Evolutionary conservation across 495 filamentous ascomycete genomes (phyloP).

Genomic region (Penicillium lividum): DNA sequence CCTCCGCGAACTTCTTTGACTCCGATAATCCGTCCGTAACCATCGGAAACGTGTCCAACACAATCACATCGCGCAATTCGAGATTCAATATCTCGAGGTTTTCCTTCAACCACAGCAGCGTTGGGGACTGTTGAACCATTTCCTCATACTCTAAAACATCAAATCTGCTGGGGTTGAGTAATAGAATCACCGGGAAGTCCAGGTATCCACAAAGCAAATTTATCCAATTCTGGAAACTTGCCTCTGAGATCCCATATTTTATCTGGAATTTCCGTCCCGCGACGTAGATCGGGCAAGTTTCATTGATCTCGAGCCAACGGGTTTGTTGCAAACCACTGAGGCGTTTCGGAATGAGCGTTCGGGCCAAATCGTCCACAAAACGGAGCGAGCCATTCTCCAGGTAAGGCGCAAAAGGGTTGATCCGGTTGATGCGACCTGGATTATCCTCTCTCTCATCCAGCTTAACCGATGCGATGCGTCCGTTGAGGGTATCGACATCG

Average conservation of each 20-base stretch:
- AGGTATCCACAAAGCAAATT: constrained; percentile 6
- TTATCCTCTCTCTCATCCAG: constrained; percentile 9
- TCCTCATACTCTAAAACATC: constrained; percentile 4
- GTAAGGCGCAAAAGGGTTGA: constrained; percentile 8
- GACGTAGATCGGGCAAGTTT: constrained; percentile 6
- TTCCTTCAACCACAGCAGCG: constrained; percentile 4
- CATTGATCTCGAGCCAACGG: constrained; percentile 5
- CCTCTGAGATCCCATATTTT: constrained; percentile 8
- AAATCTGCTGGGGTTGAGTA: constrained; percentile 9
- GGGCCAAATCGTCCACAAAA: constrained; percentile 1
- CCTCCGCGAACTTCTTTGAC: constrained; percentile 1
- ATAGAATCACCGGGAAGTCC: constrained; percentile 9
- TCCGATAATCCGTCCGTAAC: constrained; percentile 4
- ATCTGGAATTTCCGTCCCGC: constrained; percentile 7
- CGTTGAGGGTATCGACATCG: constrained; percentile 8
- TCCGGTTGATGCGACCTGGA: constrained; percentile 7
- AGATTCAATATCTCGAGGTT: constrained; percentile 6
- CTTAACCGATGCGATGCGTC: constrained; percentile 8
- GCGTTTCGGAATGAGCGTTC: constrained; percentile 2
- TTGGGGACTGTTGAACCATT: constrained; percentile 8
- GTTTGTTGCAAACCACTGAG: constrained; percentile 1
- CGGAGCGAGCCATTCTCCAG: constrained; percentile 4
- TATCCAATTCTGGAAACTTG: constrained; percentile 8
- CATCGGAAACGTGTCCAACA: constrained; percentile 9
- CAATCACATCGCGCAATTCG: constrained; percentile 4